phyloP scores from a whole-genome alignment of 1,284 basidiomycete species.

The Somion occarium region DNA sequence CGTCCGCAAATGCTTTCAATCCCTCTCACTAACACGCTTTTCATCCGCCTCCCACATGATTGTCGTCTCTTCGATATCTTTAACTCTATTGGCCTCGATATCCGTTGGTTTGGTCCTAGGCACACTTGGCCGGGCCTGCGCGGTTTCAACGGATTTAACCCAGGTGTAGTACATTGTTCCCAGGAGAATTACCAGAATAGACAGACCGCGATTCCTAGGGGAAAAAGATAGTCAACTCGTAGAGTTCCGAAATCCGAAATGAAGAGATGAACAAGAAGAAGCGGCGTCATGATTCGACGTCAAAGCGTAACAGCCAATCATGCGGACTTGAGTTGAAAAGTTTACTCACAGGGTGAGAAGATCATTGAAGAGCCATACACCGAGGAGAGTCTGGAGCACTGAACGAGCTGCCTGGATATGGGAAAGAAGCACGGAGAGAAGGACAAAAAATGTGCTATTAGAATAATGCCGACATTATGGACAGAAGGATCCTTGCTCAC shows the following conservation, averaged over 20 bases:
- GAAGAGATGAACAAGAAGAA: constrained; percentile 14
- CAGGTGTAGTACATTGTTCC: constrained; percentile 72
- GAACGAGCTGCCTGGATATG: constrained; percentile 57
- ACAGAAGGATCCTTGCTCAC: constrained; percentile 34
- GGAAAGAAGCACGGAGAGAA: not conserved
- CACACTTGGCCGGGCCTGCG: constrained; percentile 17
- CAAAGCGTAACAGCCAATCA: not conserved
- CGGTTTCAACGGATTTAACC: constrained; percentile 50
- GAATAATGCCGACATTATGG: constrained; percentile 1
- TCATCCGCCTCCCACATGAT: constrained; percentile 22
- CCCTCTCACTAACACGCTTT: too few relatives aligned
- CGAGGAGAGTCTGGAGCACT: constrained; percentile 69
- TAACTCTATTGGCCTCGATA: constrained; percentile 33
- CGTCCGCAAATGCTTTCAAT: too few relatives aligned
- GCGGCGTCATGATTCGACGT: not conserved
- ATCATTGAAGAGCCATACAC: constrained; percentile 64
- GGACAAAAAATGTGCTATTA: not conserved
- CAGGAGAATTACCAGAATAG: constrained; percentile 55
- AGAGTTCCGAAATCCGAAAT: constrained; percentile 1
- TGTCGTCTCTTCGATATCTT: constrained; percentile 16
- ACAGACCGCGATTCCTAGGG: constrained; percentile 48
- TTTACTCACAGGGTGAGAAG: constrained; percentile 54
- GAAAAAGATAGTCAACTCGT: constrained; percentile 1
- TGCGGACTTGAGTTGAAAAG: too few relatives aligned
- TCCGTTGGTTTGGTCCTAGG: constrained; percentile 30